A percentile compares a stretch with the other conserved stretches of the same genome.
phyloP scores from a whole-genome alignment of 345 rosid species.

The Ceriops decandra region DNA sequence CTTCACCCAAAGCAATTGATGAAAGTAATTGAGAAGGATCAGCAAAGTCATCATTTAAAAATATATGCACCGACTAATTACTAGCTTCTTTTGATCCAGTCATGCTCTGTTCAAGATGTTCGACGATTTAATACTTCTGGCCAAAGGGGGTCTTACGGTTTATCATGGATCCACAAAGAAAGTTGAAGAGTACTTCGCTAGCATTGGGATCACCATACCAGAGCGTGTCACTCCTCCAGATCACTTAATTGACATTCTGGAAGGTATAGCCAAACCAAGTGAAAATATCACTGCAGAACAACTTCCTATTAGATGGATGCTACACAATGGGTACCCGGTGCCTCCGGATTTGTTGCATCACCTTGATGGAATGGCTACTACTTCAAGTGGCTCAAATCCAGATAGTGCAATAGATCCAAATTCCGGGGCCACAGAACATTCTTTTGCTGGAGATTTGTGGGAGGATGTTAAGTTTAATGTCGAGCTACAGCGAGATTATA shows the following conservation, averaged over 20 bases:
- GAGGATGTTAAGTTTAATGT: constrained; percentile 41
- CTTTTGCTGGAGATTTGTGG: constrained; percentile 57
- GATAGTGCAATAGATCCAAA: constrained; percentile 21
- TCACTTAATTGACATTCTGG: constrained; percentile 77
- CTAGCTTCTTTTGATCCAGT: constrained; percentile 40
- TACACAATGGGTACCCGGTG: constrained; percentile 72
- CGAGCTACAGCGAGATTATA: constrained; percentile 35
- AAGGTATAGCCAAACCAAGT: constrained; percentile 64
- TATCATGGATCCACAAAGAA: constrained; percentile 80
- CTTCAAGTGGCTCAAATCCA: constrained; percentile 22
- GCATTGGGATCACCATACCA: constrained; percentile 65
- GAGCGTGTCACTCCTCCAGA: constrained; percentile 90
- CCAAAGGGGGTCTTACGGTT: constrained; percentile 78
- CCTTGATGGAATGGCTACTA: constrained; percentile 41
- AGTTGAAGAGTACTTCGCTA: constrained; percentile 74
- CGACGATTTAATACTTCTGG: constrained; percentile 83
- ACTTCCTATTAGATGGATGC: constrained; percentile 88
- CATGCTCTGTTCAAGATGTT: constrained; percentile 83
- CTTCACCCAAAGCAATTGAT: too few species aligned
- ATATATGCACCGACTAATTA: constrained; percentile 1
- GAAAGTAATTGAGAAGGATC: too few species aligned
- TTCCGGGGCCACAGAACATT: constrained; percentile 24
- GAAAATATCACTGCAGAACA: constrained; percentile 52
- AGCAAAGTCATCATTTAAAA: background rate
- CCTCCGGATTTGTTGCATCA: constrained; percentile 72